Evolutionary conservation across 805 yeast genomes (phyloP).

Genomic region (Yarrowia sp.): DNA sequence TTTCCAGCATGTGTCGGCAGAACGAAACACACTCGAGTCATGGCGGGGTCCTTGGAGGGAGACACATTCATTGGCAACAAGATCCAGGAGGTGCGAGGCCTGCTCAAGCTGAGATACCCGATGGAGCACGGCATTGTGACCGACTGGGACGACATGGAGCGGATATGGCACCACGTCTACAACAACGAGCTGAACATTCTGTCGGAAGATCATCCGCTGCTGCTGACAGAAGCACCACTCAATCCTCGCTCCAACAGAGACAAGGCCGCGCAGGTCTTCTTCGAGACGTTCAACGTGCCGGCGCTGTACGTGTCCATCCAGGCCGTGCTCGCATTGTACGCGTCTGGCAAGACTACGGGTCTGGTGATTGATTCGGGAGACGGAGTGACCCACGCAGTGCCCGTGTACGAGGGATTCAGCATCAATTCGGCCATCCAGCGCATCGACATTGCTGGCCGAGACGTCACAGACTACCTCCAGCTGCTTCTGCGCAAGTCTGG

Average conservation of each 20-base stretch:
- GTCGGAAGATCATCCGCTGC: conserved; percentile 80
- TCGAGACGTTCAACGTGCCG: conserved; percentile 72
- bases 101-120: conserved; percentile 70
- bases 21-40: conserved; percentile 78
- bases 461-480: conserved; percentile 73
- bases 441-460: conserved; percentile 82
- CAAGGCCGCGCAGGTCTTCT: conserved; percentile 59
- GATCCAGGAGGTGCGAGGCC: conserved; percentile 76
- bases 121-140: conserved; percentile 73
- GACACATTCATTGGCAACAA: conserved; percentile 71
- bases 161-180: conserved; percentile 70
- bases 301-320: conserved; percentile 72
- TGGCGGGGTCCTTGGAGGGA: conserved; percentile 68
- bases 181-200: conserved; percentile 54
- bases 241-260: conserved; percentile 66
- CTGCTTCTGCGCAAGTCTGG: conserved; percentile 71
- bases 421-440: conserved; percentile 69
- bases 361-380: conserved; percentile 89
- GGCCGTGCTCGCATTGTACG: conserved; percentile 79
- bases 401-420: conserved; percentile 86
- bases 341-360: conserved; percentile 89
- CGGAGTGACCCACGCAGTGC: conserved; percentile 85
- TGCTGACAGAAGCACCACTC: conserved; percentile 86
- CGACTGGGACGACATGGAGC: conserved; percentile 86
- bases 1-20: conserved; percentile 69